Evolutionary conservation across 192 early-diverging fungal species (phyloP), one percentile per base, ranked within the genome.

Genomic region (Phlyctochytrium bullatum): DNA sequence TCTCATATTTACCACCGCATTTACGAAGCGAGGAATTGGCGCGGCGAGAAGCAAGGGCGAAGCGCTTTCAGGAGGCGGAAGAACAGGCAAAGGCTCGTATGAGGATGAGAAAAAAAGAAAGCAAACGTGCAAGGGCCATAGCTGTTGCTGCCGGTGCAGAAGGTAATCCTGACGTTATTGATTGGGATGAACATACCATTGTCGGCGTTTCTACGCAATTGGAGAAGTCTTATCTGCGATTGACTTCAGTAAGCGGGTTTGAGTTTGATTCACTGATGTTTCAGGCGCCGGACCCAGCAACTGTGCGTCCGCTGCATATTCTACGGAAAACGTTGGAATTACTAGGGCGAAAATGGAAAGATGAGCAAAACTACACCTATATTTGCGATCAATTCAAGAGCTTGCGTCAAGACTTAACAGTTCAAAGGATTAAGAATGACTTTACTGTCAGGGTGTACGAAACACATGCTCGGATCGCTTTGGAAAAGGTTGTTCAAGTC

Each of bases 321-420:
- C 73, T 97, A 36, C 80, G 82, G 58, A 71, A 91, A 58, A 88
- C 97, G 0, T 76, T 97, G 10, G 88, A 91, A 36, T 76, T 91
- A 6, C 73, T 99, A 56, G 86, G 83, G 72, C 36, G 66, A 32
- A 90, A 89, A 71, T 99, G 97, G 97, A 77, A 83, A 24, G 71
- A 83, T 29, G 89, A 97, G 28, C 81, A 77, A 57, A 92, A 99
- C 71, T 99, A 99, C 72, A 86, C 92, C 10, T 99, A 94, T 73
- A 92, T 96, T 32, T 97, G 95, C 74, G 93, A 96, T 70, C 97
- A 99, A 73, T 91, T 99, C 70, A 99, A 99, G 73, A 91, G 90
- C 54, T 61, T 99, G 65, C 88, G 97, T 28, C 97, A 99, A 67
- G 97, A 99, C 72, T 80, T 99, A 67, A 97, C 93, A 10, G 97